Evolutionary conservation across 345 rosid species (phyloP).

Genomic region (Erucastrum elatum): DNA sequence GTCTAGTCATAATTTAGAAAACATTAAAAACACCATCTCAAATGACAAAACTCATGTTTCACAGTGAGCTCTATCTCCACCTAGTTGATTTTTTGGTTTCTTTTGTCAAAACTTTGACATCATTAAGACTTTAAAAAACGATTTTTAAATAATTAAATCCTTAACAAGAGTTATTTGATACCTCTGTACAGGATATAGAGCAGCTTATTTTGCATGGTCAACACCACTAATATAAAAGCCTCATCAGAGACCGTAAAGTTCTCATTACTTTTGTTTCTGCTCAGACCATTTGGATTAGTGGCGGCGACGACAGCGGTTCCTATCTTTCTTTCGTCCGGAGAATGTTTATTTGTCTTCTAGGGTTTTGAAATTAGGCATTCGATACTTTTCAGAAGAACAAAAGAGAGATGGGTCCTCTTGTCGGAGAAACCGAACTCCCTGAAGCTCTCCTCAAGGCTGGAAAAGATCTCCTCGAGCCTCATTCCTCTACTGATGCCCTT

Average conservation of each 20-base stretch:
- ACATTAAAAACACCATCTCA: neutral
- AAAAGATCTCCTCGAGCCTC: constrained; percentile 51
- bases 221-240: constrained; percentile 26
- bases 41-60: neutral
- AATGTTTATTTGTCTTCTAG: constrained; percentile 39
- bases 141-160: too few species aligned
- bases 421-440: constrained; percentile 40
- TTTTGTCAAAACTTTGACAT: neutral
- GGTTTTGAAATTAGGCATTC: constrained; percentile 31
- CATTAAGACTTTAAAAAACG: neutral
- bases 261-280: neutral
- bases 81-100: neutral
- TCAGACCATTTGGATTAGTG: constrained; percentile 11
- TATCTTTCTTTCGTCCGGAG: constrained; percentile 3
- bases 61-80: neutral
- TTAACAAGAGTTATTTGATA: neutral
- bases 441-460: constrained; percentile 62
- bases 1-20: neutral
- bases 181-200: neutral
- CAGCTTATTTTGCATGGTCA: constrained; percentile 29
- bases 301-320: constrained; percentile 10
- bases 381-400: neutral
- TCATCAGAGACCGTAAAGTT: constrained; percentile 7
- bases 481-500: constrained; percentile 50
- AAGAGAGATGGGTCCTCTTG: constrained; percentile 49